Evolutionary conservation across 768 basidiomycete genomes (phyloP).

Genomic region (Tephrocybe sp.): DNA sequence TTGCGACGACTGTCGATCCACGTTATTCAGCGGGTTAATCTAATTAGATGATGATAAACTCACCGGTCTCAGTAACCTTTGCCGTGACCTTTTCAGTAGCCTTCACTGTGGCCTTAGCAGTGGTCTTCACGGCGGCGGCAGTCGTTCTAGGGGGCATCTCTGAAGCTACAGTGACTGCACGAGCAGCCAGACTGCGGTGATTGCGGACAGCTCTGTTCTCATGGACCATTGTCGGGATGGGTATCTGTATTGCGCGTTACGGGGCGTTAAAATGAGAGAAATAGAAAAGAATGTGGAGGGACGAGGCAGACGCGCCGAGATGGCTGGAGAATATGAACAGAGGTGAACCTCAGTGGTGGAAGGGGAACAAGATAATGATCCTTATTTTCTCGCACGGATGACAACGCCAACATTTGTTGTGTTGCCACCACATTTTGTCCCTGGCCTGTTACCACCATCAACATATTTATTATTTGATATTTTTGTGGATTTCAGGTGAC

Average conservation of each 20-base stretch:
- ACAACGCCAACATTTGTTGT: slow-evolving; percentile 3
- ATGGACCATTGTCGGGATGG: slow-evolving; percentile 9
- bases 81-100: background rate
- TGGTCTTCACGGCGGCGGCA: background rate
- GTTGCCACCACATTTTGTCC: background rate
- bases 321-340: background rate
- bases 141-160: background rate
- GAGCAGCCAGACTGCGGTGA: slow-evolving; percentile 12
- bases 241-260: slow-evolving; percentile 4
- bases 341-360: background rate
- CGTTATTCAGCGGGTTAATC: no score
- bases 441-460: background rate
- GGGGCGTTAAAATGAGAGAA: slow-evolving; percentile 14
- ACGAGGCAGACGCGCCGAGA: background rate
- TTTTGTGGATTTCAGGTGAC: no score
- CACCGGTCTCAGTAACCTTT: background rate
- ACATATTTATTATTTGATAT: no score
- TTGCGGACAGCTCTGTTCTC: slow-evolving; percentile 11
- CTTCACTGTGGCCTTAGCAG: background rate
- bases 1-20: background rate
- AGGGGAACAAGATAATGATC: background rate
- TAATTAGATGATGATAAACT: background rate
- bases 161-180: slow-evolving; percentile 1
- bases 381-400: slow-evolving; percentile 3
- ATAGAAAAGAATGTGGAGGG: slow-evolving; percentile 13